Evolutionary conservation across 75 land plant genomes (phyloP), one percentile per base, ranked within the genome.

Genomic region (Cryptomeria japonica): DNA sequence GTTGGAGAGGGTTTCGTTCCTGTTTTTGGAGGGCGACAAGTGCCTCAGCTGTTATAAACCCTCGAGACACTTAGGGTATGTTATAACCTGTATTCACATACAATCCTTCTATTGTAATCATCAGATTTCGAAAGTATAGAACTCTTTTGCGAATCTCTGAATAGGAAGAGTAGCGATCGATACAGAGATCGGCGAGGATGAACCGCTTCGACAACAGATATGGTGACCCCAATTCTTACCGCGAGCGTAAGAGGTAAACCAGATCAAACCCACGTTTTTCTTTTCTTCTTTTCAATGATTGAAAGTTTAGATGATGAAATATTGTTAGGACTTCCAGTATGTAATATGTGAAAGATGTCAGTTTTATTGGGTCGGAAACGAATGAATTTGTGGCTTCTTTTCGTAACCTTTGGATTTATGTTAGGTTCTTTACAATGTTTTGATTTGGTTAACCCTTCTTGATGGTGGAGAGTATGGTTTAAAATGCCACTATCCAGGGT

Each of bases 201-300:
- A 93, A 90, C 80, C 92, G 87, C 55, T 96, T 86, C 90, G 98
- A 97, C 55, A 80, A 75, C 84, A 80, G 98, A 90, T 92, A 92
- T 77, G 82, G 88, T 64, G 98, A 97, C 87, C 93, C 97, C 42
- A 87, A 86, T 80, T 94, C 97, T 25, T 97, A 93, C 91, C 96
- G 98, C 44, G 96, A 94, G 39, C 87, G 98, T n/a, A 87, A 93
- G 86, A 97, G 97, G 98, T 96, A 88, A 32, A 16, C 37, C 37
- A 22, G 6, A 9, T 38, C 19, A 47, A 36, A 31, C 53, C 11
- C 28, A 12, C 49, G 4, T 64, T 8, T 64, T 64, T 64, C 70
- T 25, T 64, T 22, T 25, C n/a, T 64, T 64, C 0, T 64, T 64
- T 64, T 28, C 10, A 1, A 64, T 6, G n/a, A 22, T 58, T 58